Conservation (phyloP, 2,329 filamentous ascomycete genomes). For the Biscogniauxia sp. region DNA sequence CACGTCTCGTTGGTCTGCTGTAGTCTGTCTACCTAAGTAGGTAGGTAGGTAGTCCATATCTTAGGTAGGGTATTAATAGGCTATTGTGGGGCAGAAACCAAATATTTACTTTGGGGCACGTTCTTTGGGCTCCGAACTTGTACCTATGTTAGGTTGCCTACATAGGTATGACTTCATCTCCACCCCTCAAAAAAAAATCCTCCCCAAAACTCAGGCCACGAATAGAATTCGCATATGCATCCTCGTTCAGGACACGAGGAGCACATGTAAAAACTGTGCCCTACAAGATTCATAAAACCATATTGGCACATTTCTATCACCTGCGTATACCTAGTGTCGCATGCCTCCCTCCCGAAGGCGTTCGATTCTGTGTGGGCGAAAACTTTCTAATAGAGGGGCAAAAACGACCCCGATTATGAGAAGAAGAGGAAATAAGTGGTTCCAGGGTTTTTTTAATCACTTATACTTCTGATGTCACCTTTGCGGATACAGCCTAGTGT, state of each 20-base stretch:
- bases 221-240: background rate
- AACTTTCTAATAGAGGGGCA: background rate
- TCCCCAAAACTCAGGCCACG: background rate
- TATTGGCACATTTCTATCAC: background rate
- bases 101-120: background rate
- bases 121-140: background rate
- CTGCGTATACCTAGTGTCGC: background rate
- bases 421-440: background rate
- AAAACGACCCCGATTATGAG: background rate
- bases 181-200: no score
- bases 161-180: background rate
- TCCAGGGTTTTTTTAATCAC: background rate
- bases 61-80: background rate
- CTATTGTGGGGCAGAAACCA: background rate
- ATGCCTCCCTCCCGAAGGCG: background rate
- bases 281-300: background rate
- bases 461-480: background rate
- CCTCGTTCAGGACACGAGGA: background rate
- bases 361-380: background rate
- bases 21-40: no score
- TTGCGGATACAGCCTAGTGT: background rate
- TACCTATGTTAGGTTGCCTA: background rate
- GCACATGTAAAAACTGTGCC: background rate
- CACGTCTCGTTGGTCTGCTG: no score
- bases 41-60: conserved; percentile 4